Evolutionary conservation across 805 yeast species (phyloP), one percentile per base, ranked within the genome.

Genomic region (Pichia exigua): DNA sequence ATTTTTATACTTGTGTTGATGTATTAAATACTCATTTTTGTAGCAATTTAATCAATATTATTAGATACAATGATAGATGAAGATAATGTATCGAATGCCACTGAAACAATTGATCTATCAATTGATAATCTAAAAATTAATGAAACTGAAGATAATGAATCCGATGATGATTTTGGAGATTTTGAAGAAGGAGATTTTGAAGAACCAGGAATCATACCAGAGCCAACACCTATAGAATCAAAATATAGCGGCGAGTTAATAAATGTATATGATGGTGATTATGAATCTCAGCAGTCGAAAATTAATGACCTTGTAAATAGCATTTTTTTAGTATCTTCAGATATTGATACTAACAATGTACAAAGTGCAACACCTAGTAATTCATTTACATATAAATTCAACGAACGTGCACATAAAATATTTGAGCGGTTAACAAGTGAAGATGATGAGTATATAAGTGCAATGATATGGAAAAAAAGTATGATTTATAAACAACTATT

Each of bases 401-500:
- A 58, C 39, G 63, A 59, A 15, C 53, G 71, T 53, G 59, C 65
- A 24, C 26, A 35, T 7, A 56, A 56, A 17, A 55, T 67, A 9
- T 62, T 59, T 47, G 48, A 55, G 12, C 56, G 65, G 41, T 51
- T 67, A 18, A 26, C 40, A 4, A 51, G 59, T 2, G 64, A 64
- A 43, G 64, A 63, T 21, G 64, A 67, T 17, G 80, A 82, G 0
- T 73, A 74, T 46, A 64, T 79, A 35, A 74, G 74, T 28, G 85
- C 82, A 18, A 82, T 82, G 53, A 30, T 30, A 30, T 88, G 95
- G 95, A 77, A 75, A 43, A 75, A 75, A 49, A 83, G 87, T 61
- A 72, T 81, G 20, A 74, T 85, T 24, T 77, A 90, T 47, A 77
- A 85, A 58, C 80, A 78, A 57, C 65, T 88, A 32, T 70, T 85